Evolutionary conservation across 306 rosid species (phyloP).

Genomic region (Astragalus glycyphyllos): DNA sequence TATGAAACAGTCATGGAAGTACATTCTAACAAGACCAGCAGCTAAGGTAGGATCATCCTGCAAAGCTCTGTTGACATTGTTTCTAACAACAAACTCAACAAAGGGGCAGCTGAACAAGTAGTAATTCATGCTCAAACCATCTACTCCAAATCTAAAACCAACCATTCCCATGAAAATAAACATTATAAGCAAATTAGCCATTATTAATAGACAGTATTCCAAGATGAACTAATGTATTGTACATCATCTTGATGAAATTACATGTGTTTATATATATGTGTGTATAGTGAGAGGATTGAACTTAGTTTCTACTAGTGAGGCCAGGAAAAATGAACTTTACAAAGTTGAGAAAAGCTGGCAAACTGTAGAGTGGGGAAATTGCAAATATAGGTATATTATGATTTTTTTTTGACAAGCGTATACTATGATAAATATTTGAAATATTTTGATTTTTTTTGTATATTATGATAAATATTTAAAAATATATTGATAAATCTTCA

Average conservation of each 20-base stretch:
- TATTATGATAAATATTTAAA: too few relatives aligned
- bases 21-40: slow-evolving; percentile 72
- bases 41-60: slow-evolving; percentile 71
- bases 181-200: slow-evolving; percentile 37
- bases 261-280: slow-evolving; percentile 14
- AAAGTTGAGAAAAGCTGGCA: slow-evolving; percentile 49
- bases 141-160: slow-evolving; percentile 42
- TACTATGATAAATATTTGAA: too few relatives aligned
- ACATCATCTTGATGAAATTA: slow-evolving; percentile 15
- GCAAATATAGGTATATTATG: not conserved
- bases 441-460: too few relatives aligned
- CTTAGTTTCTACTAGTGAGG: slow-evolving; percentile 22
- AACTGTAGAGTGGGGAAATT: slow-evolving; percentile 29
- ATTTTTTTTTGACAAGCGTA: too few relatives aligned
- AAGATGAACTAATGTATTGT: slow-evolving; percentile 1
- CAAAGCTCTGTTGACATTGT: slow-evolving; percentile 57
- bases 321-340: slow-evolving; percentile 21
- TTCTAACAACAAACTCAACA: slow-evolving; percentile 56
- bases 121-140: slow-evolving; percentile 62
- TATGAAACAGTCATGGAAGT: slow-evolving; percentile 78
- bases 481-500: not conserved
- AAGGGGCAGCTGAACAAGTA: slow-evolving; percentile 66
- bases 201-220: slow-evolving; percentile 28
- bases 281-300: slow-evolving; percentile 17
- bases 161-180: slow-evolving; percentile 42